These are phyloP conservation scores for Berberis thunbergii DNA, from an alignment of 164 flowering plant species.

Conservation along the genomic window DNA sequence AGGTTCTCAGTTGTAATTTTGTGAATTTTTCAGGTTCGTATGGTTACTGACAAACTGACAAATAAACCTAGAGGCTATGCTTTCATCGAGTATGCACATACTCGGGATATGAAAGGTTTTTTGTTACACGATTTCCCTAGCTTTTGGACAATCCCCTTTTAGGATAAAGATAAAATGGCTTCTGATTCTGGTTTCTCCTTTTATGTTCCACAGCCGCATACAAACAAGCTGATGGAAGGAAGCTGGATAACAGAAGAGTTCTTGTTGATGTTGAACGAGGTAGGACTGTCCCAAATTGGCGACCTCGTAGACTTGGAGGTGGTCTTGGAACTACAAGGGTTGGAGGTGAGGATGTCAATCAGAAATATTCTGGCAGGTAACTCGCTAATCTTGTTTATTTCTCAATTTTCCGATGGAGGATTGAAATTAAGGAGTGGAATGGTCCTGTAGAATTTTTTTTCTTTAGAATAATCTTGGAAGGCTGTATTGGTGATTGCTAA, in stretches of 20 bases:
- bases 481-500: too few relatives aligned
- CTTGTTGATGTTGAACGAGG: slow-evolving; percentile 99
- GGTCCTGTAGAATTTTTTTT: too few relatives aligned
- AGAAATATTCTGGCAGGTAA: slow-evolving; percentile 75
- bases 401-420: neutral
- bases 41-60: slow-evolving; percentile 59
- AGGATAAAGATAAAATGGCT: neutral
- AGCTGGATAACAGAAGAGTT: slow-evolving; percentile 90
- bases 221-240: slow-evolving; percentile 98
- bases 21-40: slow-evolving; percentile 57
- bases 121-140: neutral
- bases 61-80: slow-evolving; percentile 96
- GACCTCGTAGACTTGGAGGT: slow-evolving; percentile 99
- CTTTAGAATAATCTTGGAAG: too few relatives aligned
- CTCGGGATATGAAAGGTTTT: slow-evolving; percentile 96
- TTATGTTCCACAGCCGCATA: slow-evolving; percentile 70
- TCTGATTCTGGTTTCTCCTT: neutral
- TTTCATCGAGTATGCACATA: slow-evolving; percentile 87
- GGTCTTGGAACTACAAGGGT: slow-evolving; percentile 95
- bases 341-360: slow-evolving; percentile 86
- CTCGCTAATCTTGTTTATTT: neutral
- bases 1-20: slow-evolving; percentile 1
- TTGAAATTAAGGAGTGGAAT: too few relatives aligned
- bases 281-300: slow-evolving; percentile 98
- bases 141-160: neutral